phyloP scores from a whole-genome alignment of 1,284 basidiomycete genomes.

The Psilocybe mexicana region DNA sequence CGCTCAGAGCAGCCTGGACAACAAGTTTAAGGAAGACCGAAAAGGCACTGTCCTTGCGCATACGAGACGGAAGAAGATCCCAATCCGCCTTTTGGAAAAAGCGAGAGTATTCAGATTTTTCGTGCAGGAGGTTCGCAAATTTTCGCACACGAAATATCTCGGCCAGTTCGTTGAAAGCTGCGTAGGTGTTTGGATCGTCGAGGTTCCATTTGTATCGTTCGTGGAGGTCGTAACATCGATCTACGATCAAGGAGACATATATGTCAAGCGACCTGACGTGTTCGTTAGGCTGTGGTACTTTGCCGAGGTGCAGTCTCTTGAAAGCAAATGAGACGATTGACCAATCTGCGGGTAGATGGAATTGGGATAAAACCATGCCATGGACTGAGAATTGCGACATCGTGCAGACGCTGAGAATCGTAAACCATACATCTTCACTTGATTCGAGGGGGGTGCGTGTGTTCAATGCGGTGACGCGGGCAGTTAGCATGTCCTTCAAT shows the following conservation, averaged over 20 bases:
- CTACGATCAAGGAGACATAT: slow-evolving; percentile 75
- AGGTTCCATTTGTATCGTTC: slow-evolving; percentile 78
- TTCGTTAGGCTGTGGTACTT: slow-evolving; percentile 27
- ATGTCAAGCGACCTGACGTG: slow-evolving; percentile 51
- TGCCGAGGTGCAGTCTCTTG: slow-evolving; percentile 57
- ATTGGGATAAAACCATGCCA: slow-evolving; percentile 54
- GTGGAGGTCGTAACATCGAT: slow-evolving; percentile 73
- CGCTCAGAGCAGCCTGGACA: slow-evolving; percentile 51
- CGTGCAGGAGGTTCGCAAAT: slow-evolving; percentile 77
- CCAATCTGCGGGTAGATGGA: slow-evolving; percentile 69
- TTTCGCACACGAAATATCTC: slow-evolving; percentile 81
- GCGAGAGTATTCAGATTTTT: slow-evolving; percentile 76
- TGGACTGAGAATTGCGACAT: slow-evolving; percentile 79
- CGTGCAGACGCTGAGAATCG: slow-evolving; percentile 69
- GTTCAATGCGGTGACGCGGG: slow-evolving; percentile 19
- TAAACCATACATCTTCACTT: slow-evolving; percentile 76
- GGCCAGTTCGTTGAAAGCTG: slow-evolving; percentile 69
- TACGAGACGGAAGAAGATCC: slow-evolving; percentile 52
- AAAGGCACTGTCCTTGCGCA: slow-evolving; percentile 71
- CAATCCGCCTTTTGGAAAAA: slow-evolving; percentile 73
- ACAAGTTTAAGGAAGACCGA: slow-evolving; percentile 81
- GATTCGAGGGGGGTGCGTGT: slow-evolving; percentile 32
- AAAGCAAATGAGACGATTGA: slow-evolving; percentile 59
- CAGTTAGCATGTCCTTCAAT: slow-evolving; percentile 40
- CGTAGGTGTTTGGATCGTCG: slow-evolving; percentile 48